These are phyloP conservation scores for Intubia oerlemansii DNA, from an alignment of 2,329 filamentous ascomycete species.

Conservation along the genomic window DNA sequence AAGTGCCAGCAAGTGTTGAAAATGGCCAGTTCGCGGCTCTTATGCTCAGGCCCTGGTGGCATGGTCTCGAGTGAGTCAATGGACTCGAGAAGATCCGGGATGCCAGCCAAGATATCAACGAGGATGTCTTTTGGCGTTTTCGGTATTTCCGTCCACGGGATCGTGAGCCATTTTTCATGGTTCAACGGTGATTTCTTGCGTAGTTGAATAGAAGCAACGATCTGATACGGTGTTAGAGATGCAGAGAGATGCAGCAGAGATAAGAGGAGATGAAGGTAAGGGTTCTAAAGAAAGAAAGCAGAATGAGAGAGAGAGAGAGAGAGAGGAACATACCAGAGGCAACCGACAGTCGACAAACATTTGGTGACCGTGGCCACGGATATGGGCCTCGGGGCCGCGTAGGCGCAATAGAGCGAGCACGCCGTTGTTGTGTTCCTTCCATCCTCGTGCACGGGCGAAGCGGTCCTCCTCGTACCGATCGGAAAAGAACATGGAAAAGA, in stretches of 20 bases:
- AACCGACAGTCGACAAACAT: constrained; percentile 9
- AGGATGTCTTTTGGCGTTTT: constrained; percentile 8
- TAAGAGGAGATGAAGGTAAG: too few species aligned
- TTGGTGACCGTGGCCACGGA: constrained; percentile 7
- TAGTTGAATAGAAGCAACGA: constrained; percentile 4
- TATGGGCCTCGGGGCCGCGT: constrained; percentile 7
- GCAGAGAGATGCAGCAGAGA: too few species aligned
- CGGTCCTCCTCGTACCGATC: constrained; percentile 7
- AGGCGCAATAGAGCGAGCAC: constrained; percentile 6
- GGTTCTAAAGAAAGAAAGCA: too few species aligned
- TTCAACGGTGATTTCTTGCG: constrained; percentile 7
- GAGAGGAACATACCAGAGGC: constrained; percentile 3
- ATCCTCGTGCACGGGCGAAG: constrained; percentile 7
- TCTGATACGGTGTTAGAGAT: constrained; percentile 5
- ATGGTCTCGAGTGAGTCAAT: too few species aligned
- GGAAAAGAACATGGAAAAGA: constrained; percentile 10
- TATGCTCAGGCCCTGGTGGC: too few species aligned
- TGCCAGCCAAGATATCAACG: constrained; percentile 7
- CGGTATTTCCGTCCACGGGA: constrained; percentile 7
- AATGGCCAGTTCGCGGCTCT: too few species aligned
- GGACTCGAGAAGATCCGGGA: constrained; percentile 8
- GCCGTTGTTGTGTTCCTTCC: constrained; percentile 8
- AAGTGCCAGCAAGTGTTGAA: constrained; percentile 3
- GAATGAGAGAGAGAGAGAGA: background rate
- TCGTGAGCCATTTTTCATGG: constrained; percentile 7